A percentile compares a stretch with the other conserved stretches of the same genome.
Evolutionary conservation across 2,329 filamentous ascomycete species (phyloP).

Genomic region (Biscogniauxia mediterranea): DNA sequence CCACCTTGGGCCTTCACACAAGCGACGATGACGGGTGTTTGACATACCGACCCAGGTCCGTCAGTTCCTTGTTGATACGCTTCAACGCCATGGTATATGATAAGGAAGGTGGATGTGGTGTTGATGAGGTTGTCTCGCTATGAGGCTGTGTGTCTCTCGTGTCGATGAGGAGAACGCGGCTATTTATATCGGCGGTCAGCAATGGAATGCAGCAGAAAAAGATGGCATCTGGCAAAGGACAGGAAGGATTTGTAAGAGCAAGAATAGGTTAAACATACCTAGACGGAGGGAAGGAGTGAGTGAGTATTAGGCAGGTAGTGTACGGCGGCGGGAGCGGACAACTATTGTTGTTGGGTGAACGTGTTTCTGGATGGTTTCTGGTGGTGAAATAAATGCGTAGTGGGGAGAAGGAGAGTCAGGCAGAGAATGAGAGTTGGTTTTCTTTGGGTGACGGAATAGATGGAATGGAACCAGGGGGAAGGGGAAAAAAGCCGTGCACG

Average conservation of each 20-base stretch:
- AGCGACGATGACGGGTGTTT: slow-evolving; percentile 17
- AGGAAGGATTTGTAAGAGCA: slow-evolving; percentile 11
- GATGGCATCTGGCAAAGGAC: slow-evolving; percentile 12
- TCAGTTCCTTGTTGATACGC: slow-evolving; percentile 93
- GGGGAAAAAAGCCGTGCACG: not conserved
- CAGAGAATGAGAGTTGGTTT: slow-evolving; percentile 17
- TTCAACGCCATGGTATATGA: slow-evolving; percentile 74
- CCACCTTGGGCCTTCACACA: slow-evolving; percentile 27
- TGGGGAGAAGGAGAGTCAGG: slow-evolving; percentile 23
- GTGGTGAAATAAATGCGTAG: slow-evolving; percentile 14
- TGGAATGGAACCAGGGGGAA: slow-evolving; percentile 7
- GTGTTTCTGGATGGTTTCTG: not conserved
- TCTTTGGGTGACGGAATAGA: slow-evolving; percentile 24
- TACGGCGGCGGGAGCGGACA: not conserved
- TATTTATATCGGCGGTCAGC: slow-evolving; percentile 30
- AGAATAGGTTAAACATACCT: slow-evolving; percentile 10
- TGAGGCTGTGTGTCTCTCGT: slow-evolving; percentile 21
- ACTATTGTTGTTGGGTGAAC: slow-evolving; percentile 5
- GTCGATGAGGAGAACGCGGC: slow-evolving; percentile 14
- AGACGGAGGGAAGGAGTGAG: slow-evolving; percentile 4
- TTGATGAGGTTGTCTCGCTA: slow-evolving; percentile 14
- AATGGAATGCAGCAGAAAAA: slow-evolving; percentile 27
- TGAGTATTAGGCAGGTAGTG: not conserved
- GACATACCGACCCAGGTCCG: slow-evolving; percentile 82
- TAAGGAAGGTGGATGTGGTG: slow-evolving; percentile 24